Base-by-base conservation (phyloP, 2,329 filamentous ascomycete genomes). In the Diaporthe aspalathi region DNA sequence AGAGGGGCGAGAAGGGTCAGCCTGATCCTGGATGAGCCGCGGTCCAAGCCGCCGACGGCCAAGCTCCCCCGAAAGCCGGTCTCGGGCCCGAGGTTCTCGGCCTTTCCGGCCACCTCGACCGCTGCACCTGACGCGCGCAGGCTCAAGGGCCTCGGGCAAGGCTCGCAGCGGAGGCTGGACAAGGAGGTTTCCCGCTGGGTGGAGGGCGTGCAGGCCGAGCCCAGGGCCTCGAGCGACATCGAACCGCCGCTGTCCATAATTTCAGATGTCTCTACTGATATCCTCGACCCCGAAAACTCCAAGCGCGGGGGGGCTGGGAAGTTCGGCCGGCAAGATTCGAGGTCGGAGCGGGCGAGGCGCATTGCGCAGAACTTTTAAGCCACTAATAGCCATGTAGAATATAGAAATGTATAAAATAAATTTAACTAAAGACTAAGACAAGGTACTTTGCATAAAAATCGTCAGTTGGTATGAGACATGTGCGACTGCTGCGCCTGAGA, bases 111-210 rank as follows among this genome's bases (percentile, higher is more conserved):
- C 12, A 17, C 43, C 8, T 1, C 14, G 7, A 8, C 40, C 12
- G 45, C 14, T 16, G 53, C 12, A 5, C 16, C 52, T 3, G 69
- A 52, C 2, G 29, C 43, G 11, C 40, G 17, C 35, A 71, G 57
- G 53, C 2, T 68, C 45, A 71, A 71, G 45, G 69, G 69, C 9
- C 49, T 71, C 24, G 69, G 69, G 32, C 69, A 71, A 32, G 69
- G 69, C 0, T 71, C 69, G n/a, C 16, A 24, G 24, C 40, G 63
- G 24, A 49, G 69, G 22, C 12, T 68, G 9, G 22, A 71, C 50
- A 49, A 60, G 45, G 66, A 67, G 27, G 57, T 71, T 2, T 3
- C 52, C 9, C 43, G 16, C 2, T 71, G 69, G 69, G 52, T 43
- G 1, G 35, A 71, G 22, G 53, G 38, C 11, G 29, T 70, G 5